These are phyloP conservation scores for Pelargonium australe DNA, from an alignment of 441 rosid genomes.

Conservation along the genomic window DNA sequence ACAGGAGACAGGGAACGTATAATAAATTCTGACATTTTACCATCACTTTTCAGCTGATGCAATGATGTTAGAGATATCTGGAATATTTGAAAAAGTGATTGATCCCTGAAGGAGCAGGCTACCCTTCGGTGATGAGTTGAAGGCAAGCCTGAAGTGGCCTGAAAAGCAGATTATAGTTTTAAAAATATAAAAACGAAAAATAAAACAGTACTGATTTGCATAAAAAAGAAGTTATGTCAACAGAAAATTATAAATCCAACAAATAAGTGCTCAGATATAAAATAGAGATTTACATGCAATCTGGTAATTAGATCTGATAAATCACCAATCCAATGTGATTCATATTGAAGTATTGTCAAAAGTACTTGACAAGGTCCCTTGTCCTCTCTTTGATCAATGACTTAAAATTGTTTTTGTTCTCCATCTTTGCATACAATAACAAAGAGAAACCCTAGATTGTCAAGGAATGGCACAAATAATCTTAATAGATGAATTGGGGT, in stretches of 20 bases:
- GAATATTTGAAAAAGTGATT: constrained; percentile 86
- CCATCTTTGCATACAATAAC: neutral
- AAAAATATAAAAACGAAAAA: neutral
- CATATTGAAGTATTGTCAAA: neutral
- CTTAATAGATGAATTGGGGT: neutral
- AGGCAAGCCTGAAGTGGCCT: constrained; percentile 79
- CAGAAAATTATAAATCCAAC: neutral
- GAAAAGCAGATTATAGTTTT: constrained; percentile 22
- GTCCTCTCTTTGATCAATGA: too few species aligned
- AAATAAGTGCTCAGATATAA: neutral
- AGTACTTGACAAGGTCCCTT: neutral
- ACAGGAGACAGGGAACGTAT: neutral
- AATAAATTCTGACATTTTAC: constrained; percentile 35
- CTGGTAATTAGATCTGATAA: neutral
- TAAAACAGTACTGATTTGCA: neutral
- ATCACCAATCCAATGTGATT: neutral
- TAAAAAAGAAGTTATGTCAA: neutral
- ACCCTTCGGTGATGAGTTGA: constrained; percentile 89
- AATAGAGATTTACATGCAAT: neutral
- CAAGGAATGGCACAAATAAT: too few species aligned
- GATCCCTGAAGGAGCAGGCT: constrained; percentile 91
- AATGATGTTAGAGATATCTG: constrained; percentile 88
- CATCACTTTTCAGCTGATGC: constrained; percentile 83
- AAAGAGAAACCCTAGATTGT: neutral
- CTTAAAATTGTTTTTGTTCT: neutral